These are phyloP conservation scores for Aspergillus funiculosus DNA, from an alignment of 495 filamentous ascomycete genomes.

Conservation along the genomic window DNA sequence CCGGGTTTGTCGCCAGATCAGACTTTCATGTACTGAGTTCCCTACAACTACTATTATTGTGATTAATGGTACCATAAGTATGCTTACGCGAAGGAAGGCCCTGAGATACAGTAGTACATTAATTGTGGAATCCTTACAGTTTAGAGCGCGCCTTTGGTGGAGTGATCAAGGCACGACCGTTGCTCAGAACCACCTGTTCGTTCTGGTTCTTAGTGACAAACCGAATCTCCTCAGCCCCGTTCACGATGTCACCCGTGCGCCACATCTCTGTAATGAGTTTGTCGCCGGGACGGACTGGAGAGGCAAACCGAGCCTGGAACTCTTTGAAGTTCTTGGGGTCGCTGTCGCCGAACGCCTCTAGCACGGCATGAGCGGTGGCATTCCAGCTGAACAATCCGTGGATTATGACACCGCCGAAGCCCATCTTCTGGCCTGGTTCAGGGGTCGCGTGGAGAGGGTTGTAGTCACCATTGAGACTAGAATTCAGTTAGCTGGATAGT, in stretches of 20 bases:
- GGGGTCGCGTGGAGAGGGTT: slow-evolving; percentile 85
- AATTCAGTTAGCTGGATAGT: slow-evolving; percentile 8
- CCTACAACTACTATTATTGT: too few species aligned
- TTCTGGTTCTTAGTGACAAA: slow-evolving; percentile 65
- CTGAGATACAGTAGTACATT: background rate
- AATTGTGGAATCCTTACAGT: background rate
- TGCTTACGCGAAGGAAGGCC: too few species aligned
- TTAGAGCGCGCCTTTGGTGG: background rate
- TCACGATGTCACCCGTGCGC: slow-evolving; percentile 48
- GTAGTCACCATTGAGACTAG: slow-evolving; percentile 78
- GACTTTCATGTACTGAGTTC: background rate
- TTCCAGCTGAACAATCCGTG: slow-evolving; percentile 87
- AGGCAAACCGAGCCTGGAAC: slow-evolving; percentile 83
- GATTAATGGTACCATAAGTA: too few species aligned
- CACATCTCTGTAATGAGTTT: slow-evolving; percentile 47
- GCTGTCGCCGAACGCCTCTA: slow-evolving; percentile 65
- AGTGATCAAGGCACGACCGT: slow-evolving; percentile 50
- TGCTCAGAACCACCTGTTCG: slow-evolving; percentile 74
- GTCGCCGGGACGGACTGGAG: slow-evolving; percentile 69
- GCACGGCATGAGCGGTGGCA: slow-evolving; percentile 65
- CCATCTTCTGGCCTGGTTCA: slow-evolving; percentile 79
- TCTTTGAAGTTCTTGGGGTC: slow-evolving; percentile 74
- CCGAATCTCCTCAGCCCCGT: slow-evolving; percentile 74
- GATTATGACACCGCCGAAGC: slow-evolving; percentile 82
- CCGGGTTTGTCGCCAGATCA: background rate